Evolutionary conservation across 306 rosid species (phyloP), one percentile per base, ranked within the genome.

Genomic region (Corylus americana): DNA sequence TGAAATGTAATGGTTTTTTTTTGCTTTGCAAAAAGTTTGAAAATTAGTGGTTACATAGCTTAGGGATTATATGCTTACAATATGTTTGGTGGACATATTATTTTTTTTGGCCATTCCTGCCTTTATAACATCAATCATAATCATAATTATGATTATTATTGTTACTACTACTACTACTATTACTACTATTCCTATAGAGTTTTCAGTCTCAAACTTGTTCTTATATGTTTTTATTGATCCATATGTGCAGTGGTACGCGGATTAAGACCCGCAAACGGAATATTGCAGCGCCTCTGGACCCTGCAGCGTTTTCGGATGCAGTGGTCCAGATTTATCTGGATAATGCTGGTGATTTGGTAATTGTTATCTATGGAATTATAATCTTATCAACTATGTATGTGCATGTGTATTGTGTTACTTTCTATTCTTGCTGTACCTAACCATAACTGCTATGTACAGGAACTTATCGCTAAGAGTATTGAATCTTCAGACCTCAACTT

Each of bases 231-330:
- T 51, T 49, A 29, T 58, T 77, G 70, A 17, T 85, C 39, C 42
- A 14, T 53, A 71, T 72, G 49, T 78, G 20, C 83, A 96, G 99
- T 85, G 99, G 99, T 82, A 96, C 99, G 99, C 99, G 99, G 99
- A 96, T 96, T 93, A 96, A 96, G 98, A 96, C 99, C 99, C 99
- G 99, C 99, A 96, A 96, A 96, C 99, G 99, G 96, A 96, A 96
- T 84, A 96, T 96, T 81, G 95, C 99, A 31, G 98, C 92, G 55
- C 99, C 99, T 0, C 97, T 96, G 98, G 99, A 96, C 98, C 98
- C 98, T 93, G 98, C 99, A 89, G 92, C 99, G 69, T 96, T 96
- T 84, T 80, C 99, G 61, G 99, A 96, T 93, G 99, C 99, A 96
- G 99, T 96, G 98, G 99, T 96, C 99, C 99, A 96, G 99, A 96